phyloP scores from a whole-genome alignment of 441 rosid species.

The Adansonia madagascariensis region DNA sequence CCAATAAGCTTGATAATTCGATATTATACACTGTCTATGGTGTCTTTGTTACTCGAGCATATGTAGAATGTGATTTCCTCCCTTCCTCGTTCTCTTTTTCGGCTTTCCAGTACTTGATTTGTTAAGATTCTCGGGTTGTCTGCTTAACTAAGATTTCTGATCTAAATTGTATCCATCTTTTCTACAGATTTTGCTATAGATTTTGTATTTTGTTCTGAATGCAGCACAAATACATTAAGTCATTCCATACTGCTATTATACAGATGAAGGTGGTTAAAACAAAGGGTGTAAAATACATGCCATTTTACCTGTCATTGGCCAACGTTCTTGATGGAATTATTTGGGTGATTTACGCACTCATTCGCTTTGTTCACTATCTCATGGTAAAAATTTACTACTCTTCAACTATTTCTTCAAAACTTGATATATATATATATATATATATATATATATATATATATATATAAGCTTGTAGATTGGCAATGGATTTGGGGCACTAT shows the following conservation, averaged over 20 bases:
- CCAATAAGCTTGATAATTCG: neutral
- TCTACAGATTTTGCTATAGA: too few relatives aligned
- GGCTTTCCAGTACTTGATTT: too few relatives aligned
- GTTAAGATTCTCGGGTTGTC: too few relatives aligned
- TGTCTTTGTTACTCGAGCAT: neutral
- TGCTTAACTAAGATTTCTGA: too few relatives aligned
- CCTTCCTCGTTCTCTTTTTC: neutral
- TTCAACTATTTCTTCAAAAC: too few relatives aligned
- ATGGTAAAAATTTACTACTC: conserved; percentile 31
- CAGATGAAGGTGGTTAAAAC: conserved; percentile 40
- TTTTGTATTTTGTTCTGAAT: too few relatives aligned
- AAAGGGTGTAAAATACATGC: conserved; percentile 48
- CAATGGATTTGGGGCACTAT: conserved; percentile 27
- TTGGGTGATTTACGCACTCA: conserved; percentile 39
- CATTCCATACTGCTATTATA: neutral
- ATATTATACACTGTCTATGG: neutral
- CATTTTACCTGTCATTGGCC: conserved; percentile 41
- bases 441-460: too few relatives aligned
- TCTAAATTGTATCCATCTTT: too few relatives aligned
- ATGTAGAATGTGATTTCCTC: neutral
- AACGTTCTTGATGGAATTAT: conserved; percentile 39
- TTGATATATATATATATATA: too few relatives aligned
- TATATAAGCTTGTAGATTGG: conserved; percentile 28
- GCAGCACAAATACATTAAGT: too few relatives aligned
- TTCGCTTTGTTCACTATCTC: conserved; percentile 39